Base-by-base conservation (phyloP, 768 basidiomycete genomes). In the Suillus paluster region DNA sequence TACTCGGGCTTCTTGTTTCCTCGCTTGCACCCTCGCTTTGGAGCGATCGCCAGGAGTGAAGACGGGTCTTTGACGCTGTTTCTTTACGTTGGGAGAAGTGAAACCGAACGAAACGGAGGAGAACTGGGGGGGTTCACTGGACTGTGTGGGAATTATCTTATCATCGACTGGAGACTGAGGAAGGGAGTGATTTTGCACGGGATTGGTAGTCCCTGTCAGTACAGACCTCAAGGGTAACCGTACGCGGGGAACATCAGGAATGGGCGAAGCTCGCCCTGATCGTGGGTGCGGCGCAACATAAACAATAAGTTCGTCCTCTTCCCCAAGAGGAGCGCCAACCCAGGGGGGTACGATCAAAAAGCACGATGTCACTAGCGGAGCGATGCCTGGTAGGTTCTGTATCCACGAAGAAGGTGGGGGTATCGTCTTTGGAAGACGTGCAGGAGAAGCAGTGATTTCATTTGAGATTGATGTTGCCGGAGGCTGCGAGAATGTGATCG, bases 221-320 rank as follows among this genome's bases (percentile, higher is more conserved):
- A 74, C 61, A 4, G 73, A 75, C 36, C 64, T 70, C 5, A 58
- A 36, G 15, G 73, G 66, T 17, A 72, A 46, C 27, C 59, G 53
- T 57, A 67, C 63, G 10, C 60, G 61, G 1, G 67, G 67, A 6
- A 64, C n/a, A 45, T 60, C 10, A 11, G 67, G 55, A 7, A 50
- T 2, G 48, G 70, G 70, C 5, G 71, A 64, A 30, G 36, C 49
- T 25, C 62, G 58, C 4, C 58, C 57, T 4, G 67, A 67, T 1
- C 88, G 84, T 5, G 90, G 91, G 68, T 90, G 84, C 0, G 91
- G 91, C 0, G 90, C 90, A 27, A 86, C 87, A 68, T 92, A 92
- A 11, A 93, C 90, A 59, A 93, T 92, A 5, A 84, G 70, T 60
- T 93, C 91, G 21, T 90, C 88, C 34, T 86, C 86, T 11, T 71